Evolutionary conservation across 306 rosid species (phyloP).

Genomic region (Cucumis hystrix): DNA sequence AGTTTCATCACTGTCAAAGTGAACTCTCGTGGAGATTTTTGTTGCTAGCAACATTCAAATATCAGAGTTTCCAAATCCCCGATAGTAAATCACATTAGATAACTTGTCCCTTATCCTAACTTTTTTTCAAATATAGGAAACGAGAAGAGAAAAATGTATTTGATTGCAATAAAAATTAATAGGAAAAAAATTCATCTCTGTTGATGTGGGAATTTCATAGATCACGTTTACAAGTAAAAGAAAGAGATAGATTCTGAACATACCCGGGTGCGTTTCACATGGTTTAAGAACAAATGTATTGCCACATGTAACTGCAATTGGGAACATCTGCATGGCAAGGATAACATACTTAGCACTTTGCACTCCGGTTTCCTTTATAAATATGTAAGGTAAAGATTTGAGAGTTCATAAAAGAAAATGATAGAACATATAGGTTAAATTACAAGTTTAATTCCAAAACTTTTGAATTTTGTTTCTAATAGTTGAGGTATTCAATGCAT

Average conservation of each 20-base stretch:
- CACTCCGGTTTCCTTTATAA: background rate
- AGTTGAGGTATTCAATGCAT: background rate
- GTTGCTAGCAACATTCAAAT: background rate
- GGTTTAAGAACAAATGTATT: constrained; percentile 67
- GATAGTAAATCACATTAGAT: background rate
- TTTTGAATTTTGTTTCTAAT: background rate
- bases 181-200: background rate
- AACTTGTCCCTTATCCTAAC: background rate
- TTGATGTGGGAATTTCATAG: background rate
- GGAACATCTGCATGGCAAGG: constrained; percentile 48
- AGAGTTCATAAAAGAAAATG: background rate
- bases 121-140: too few species aligned
- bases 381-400: background rate
- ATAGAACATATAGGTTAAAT: background rate
- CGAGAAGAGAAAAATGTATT: background rate
- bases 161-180: background rate
- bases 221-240: background rate
- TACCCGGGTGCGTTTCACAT: constrained; percentile 61
- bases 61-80: background rate
- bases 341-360: background rate
- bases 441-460: background rate
- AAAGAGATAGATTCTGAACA: constrained; percentile 1
- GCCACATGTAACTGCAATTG: constrained; percentile 61
- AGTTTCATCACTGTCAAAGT: background rate
- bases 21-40: background rate